phyloP scores from a whole-genome alignment of 2,329 filamentous ascomycete species.

The Verticillium tricorpus region DNA sequence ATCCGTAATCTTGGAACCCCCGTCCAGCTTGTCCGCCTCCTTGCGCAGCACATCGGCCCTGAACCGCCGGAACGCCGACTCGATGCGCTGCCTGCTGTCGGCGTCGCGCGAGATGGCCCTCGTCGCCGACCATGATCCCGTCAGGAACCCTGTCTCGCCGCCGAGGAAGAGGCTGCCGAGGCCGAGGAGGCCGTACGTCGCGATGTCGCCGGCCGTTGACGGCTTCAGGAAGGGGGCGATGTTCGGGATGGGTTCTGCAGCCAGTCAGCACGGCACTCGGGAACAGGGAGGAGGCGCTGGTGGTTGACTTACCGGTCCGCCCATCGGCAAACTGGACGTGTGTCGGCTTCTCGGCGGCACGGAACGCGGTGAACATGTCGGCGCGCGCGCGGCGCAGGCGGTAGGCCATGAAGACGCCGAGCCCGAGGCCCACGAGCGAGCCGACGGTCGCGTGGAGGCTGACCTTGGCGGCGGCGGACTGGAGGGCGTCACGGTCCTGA shows the following conservation, averaged over 20 bases:
- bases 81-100: constrained; percentile 50
- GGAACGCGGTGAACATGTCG: constrained; percentile 58
- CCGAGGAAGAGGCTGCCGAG: constrained; percentile 59
- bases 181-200: constrained; percentile 59
- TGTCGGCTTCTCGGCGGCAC: constrained; percentile 55
- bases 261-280: neutral
- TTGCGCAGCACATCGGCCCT: constrained; percentile 58
- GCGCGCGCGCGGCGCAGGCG: constrained; percentile 50
- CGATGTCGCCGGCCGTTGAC: constrained; percentile 52
- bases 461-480: constrained; percentile 50
- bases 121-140: constrained; percentile 49
- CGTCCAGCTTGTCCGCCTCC: constrained; percentile 52
- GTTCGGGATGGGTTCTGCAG: constrained; percentile 55
- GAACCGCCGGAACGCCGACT: constrained; percentile 59
- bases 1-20: constrained; percentile 8
- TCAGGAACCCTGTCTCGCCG: constrained; percentile 57
- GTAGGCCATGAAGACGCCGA: constrained; percentile 54
- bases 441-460: constrained; percentile 52
- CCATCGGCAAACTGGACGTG: constrained; percentile 59
- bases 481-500: constrained; percentile 54
- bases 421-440: constrained; percentile 53
- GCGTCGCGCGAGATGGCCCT: constrained; percentile 49
- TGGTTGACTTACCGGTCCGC: constrained; percentile 38
- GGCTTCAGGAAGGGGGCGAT: constrained; percentile 53
- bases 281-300: too few species aligned